Evolutionary conservation across 331 rosid species (phyloP).

Genomic region (Spiraea crenata): DNA sequence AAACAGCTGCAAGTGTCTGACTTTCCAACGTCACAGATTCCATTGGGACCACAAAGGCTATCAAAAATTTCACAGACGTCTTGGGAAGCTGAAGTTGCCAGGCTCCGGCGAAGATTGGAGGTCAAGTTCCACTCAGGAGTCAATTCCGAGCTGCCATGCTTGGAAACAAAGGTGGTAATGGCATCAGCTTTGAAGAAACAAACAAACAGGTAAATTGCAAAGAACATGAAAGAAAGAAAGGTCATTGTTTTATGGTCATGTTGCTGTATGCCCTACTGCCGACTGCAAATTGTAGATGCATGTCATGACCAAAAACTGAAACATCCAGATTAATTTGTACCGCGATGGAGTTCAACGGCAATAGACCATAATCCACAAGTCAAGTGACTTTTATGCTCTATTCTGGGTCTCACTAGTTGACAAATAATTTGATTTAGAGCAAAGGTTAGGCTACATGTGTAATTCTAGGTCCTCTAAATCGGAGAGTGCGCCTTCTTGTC

Average conservation of each 20-base stretch:
- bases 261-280: too few species aligned
- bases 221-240: constrained; percentile 15
- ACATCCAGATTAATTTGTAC: neutral
- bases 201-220: constrained; percentile 3
- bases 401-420: neutral
- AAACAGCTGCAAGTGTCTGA: constrained; percentile 45
- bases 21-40: constrained; percentile 24
- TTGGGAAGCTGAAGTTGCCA: constrained; percentile 19
- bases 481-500: too few species aligned
- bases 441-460: too few species aligned
- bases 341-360: neutral
- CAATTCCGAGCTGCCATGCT: constrained; percentile 32
- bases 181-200: constrained; percentile 22
- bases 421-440: too few species aligned
- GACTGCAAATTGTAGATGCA: neutral
- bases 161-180: constrained; percentile 46
- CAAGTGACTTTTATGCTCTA: neutral
- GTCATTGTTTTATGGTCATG: constrained; percentile 2
- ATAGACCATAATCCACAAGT: neutral
- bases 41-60: constrained; percentile 39
- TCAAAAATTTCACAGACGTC: constrained; percentile 40
- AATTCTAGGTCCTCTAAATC: too few species aligned
- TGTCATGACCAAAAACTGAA: neutral
- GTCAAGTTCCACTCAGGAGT: constrained; percentile 28
- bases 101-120: constrained; percentile 36